Percentiles rank a stretch among this genome's conserved stretches.
phyloP scores from a whole-genome alignment of 192 early-diverging fungal species.

The Diversispora epigaea region DNA sequence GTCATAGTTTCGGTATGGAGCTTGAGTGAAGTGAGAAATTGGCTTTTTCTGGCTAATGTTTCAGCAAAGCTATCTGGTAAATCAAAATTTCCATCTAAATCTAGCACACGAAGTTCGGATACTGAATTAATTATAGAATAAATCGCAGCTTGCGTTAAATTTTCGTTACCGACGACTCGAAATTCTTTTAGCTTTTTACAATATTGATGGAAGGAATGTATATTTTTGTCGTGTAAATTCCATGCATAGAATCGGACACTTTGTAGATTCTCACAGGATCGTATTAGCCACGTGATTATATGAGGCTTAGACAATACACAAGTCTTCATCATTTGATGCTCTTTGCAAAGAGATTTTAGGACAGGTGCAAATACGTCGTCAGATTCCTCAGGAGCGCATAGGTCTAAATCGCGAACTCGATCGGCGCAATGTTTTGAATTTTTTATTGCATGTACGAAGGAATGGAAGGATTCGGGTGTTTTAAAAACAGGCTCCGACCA shows the following conservation, averaged over 20 bases:
- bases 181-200: conserved; percentile 16
- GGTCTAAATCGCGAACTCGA: conserved; percentile 34
- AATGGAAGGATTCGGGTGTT: conserved; percentile 34
- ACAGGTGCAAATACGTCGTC: conserved; percentile 13
- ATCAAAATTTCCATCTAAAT: conserved; percentile 22
- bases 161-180: conserved; percentile 34
- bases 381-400: conserved; percentile 26
- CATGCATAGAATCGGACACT: conserved; percentile 42
- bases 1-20: conserved; percentile 20
- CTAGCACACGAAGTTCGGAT: conserved; percentile 16
- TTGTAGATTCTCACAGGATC: conserved; percentile 38
- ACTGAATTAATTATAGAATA: conserved; percentile 16
- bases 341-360: background rate
- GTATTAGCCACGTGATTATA: conserved; percentile 22
- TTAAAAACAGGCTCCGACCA: conserved; percentile 41
- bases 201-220: conserved; percentile 24
- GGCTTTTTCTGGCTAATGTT: conserved; percentile 16
- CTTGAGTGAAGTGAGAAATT: conserved; percentile 13
- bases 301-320: conserved; percentile 30
- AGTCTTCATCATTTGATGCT: conserved; percentile 14
- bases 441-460: conserved; percentile 27
- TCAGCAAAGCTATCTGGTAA: conserved; percentile 27
- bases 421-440: conserved; percentile 28
- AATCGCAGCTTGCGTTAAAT: background rate
- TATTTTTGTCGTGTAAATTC: conserved; percentile 30